Conservation (phyloP, 306 rosid species). For the Dalbergia cultrata region DNA sequence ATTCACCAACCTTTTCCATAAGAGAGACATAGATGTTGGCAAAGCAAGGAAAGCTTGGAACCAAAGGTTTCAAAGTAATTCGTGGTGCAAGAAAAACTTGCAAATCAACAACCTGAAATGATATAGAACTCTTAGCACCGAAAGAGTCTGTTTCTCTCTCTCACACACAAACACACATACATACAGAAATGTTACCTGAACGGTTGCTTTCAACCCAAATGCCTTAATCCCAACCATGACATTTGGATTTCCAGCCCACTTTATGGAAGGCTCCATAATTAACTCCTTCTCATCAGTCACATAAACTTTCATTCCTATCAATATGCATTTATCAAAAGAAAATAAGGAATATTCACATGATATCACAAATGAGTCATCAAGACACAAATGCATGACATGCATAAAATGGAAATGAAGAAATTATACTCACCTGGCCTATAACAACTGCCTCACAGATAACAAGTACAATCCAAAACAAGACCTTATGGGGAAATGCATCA, state of each 20-base stretch:
- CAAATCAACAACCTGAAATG: constrained; percentile 78
- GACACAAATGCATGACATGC: constrained; percentile 7
- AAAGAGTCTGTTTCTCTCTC: neutral
- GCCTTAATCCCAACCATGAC: constrained; percentile 76
- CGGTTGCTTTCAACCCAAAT: constrained; percentile 91
- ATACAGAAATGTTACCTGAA: constrained; percentile 61
- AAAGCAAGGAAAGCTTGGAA: constrained; percentile 98
- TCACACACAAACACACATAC: constrained; percentile 9
- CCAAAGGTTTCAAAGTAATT: constrained; percentile 91
- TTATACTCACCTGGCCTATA: constrained; percentile 11
- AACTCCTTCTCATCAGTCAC: constrained; percentile 93
- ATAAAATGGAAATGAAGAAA: neutral
- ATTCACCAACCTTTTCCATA: constrained; percentile 89
- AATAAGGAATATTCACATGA: constrained; percentile 10
- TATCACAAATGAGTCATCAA: constrained; percentile 16
- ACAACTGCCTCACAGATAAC: constrained; percentile 30
- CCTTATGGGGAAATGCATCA: constrained; percentile 10
- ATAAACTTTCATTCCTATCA: constrained; percentile 85
- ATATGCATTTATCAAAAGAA: constrained; percentile 26
- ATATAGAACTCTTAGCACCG: constrained; percentile 35
- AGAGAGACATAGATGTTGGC: constrained; percentile 82
- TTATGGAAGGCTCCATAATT: constrained; percentile 89
- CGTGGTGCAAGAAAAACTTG: constrained; percentile 86
- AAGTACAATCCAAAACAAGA: constrained; percentile 10
- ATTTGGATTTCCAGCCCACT: constrained; percentile 97